Conservation (phyloP, 768 basidiomycete genomes). For the Phylloporus scabripes region DNA sequence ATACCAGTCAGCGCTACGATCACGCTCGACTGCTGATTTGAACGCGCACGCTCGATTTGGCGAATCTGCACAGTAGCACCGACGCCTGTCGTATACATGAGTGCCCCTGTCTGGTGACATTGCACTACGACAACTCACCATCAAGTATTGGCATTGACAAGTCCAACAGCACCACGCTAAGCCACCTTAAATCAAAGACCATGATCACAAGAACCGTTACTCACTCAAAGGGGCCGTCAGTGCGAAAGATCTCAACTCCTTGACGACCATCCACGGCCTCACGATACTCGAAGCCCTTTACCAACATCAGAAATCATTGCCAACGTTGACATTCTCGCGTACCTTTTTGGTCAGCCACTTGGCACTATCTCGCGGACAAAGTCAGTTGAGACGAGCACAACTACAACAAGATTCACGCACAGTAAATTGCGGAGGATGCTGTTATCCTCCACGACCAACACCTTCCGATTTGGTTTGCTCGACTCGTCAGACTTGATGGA, state of each 20-base stretch:
- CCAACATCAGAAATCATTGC: slow-evolving; percentile 1
- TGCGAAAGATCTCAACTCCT: slow-evolving; percentile 69
- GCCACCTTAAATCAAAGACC: slow-evolving; percentile 1
- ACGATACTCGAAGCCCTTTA: slow-evolving; percentile 63
- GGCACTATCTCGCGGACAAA: slow-evolving; percentile 33
- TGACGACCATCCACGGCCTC: slow-evolving; percentile 83
- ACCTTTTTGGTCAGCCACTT: slow-evolving; percentile 63
- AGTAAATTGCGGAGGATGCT: slow-evolving; percentile 76
- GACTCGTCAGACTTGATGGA: slow-evolving; percentile 51
- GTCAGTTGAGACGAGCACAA: slow-evolving; percentile 8
- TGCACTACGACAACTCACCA: slow-evolving; percentile 40
- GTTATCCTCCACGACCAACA: slow-evolving; percentile 91
- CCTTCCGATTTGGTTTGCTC: slow-evolving; percentile 45
- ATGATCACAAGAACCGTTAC: slow-evolving; percentile 25
- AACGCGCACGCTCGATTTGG: slow-evolving; percentile 52
- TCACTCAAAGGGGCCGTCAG: slow-evolving; percentile 82
- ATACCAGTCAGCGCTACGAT: slow-evolving; percentile 91
- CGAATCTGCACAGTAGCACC: slow-evolving; percentile 83
- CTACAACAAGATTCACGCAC: slow-evolving; percentile 39
- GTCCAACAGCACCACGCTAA: slow-evolving; percentile 80
- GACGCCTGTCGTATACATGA: slow-evolving; percentile 45
- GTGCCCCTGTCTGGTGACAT: background rate
- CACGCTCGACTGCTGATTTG: slow-evolving; percentile 33
- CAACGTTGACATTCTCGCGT: background rate
- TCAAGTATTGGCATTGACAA: slow-evolving; percentile 93